Base-by-base conservation (phyloP, 768 basidiomycete species). In the Lactarius indigo region DNA sequence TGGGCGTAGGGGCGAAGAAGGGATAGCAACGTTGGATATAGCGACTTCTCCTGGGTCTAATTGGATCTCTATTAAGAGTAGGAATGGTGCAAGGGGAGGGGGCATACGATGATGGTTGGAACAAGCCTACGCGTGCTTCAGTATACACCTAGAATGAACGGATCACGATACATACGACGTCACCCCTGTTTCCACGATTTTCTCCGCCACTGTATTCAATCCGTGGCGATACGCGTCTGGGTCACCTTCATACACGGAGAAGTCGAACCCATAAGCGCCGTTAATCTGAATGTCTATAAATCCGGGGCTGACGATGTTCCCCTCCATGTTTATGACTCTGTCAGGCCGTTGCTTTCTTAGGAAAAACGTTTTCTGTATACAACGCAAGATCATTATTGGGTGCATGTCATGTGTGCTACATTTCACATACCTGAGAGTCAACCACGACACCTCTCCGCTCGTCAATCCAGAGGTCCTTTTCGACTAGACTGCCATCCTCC, bases 231-330 rank as follows among this genome's bases (percentile, higher is more conserved):
- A 96, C 7, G 78, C 79, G 42, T 86, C 81, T 61, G 91, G 89
- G 72, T 88, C 82, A 31, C 83, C 85, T 41, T 90, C 87, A 71
- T 89, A 92, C 20, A 93, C 84, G 15, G 92, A 93, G 72, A 94
- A 94, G 75, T 94, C 92, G 73, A 93, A 91, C 35, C 88, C 87
- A 74, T 92, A 94, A 5, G 87, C 94, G 41, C 94, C 94, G 69
- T 96, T 96, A 68, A 96, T 88, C 73, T 96, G 94, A 20, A 90
- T 85, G 77, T 96, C 94, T 59, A 96, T 83, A 72, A 89, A 84
- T 17, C 94, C 94, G 2, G 94, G 94, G 74, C 91, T 93, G 41
- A 95, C 79, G 70, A 95, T 89, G 75, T 89, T 87, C 17, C 92
- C 92, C 1, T 80, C 82, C 7, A 94, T 78, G 73, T 95, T 88